Conservation (phyloP, 441 rosid genomes). For the Euphorbia celastroides region DNA sequence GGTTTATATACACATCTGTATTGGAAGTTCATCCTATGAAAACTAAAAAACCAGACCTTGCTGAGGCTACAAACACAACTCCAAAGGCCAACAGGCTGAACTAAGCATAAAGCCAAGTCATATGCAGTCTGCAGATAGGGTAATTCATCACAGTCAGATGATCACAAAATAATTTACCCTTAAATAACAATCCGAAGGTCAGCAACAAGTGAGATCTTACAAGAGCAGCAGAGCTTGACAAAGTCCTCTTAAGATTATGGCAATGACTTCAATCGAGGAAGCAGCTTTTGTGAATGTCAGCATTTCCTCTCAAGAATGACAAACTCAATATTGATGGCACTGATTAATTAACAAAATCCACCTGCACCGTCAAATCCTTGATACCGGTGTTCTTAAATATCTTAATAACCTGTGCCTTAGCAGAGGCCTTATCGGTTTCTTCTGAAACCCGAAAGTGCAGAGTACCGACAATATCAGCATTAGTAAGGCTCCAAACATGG, state of each 20-base stretch:
- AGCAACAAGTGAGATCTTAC: background rate
- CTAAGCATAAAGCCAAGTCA: background rate
- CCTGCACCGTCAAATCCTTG: slow-evolving; percentile 74
- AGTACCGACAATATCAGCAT: slow-evolving; percentile 68
- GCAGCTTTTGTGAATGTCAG: background rate
- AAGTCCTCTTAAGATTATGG: no score
- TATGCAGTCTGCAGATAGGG: background rate
- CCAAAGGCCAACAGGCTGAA: background rate
- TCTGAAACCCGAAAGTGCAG: slow-evolving; percentile 62
- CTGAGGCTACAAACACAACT: background rate
- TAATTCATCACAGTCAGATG: background rate
- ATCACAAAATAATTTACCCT: background rate
- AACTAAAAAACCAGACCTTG: background rate
- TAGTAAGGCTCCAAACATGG: slow-evolving; percentile 87
- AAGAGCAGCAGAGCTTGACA: background rate
- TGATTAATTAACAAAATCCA: slow-evolving; percentile 40
- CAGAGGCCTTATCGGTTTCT: slow-evolving; percentile 50
- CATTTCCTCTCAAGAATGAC: no score
- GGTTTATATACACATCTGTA: background rate
- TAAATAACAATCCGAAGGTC: background rate
- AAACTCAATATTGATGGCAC: slow-evolving; percentile 5
- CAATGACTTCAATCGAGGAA: background rate
- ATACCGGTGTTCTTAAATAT: slow-evolving; percentile 68
- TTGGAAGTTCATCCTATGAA: background rate
- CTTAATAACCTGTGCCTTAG: slow-evolving; percentile 46